Evolutionary conservation across 371 early-diverging fungal species (phyloP).

Genomic region (Umbelopsis sp.): DNA sequence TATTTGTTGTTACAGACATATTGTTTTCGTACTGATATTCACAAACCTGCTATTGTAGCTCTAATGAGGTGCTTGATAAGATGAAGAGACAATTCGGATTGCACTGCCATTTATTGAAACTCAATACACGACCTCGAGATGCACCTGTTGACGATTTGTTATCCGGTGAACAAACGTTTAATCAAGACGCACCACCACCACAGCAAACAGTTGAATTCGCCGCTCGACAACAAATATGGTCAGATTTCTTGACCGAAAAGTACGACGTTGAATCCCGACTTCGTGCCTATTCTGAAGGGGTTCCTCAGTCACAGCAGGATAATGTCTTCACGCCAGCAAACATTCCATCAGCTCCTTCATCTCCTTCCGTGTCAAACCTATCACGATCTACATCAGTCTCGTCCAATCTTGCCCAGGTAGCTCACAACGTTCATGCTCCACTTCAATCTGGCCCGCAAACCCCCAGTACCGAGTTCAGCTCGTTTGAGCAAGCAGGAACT

Average conservation of each 20-base stretch:
- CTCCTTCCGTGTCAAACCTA: conserved; percentile 15
- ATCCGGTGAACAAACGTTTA: conserved; percentile 22
- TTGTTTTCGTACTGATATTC: background rate
- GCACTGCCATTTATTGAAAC: conserved; percentile 63
- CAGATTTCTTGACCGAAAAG: conserved; percentile 23
- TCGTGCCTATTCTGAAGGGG: conserved; percentile 23
- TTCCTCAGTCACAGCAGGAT: conserved; percentile 4
- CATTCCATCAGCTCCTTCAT: background rate
- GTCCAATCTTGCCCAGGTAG: conserved; percentile 18
- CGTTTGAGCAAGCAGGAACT: conserved; percentile 3
- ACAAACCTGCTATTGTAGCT: conserved; percentile 38
- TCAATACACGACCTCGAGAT: conserved; percentile 53
- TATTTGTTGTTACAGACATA: background rate
- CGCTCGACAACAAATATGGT: conserved; percentile 28
- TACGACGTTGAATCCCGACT: conserved; percentile 36
- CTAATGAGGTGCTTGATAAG: conserved; percentile 60
- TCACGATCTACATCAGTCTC: conserved; percentile 28
- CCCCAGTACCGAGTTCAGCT: conserved; percentile 12
- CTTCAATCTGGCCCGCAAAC: conserved; percentile 18
- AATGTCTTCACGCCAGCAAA: background rate
- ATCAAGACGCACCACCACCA: background rate
- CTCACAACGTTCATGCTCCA: conserved; percentile 13
- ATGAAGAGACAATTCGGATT: conserved; percentile 72
- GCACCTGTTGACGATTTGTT: conserved; percentile 26
- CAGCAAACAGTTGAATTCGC: conserved; percentile 14